Conservation (phyloP, 1,139 yeast species). For the Martiniozyma asiatica region DNA sequence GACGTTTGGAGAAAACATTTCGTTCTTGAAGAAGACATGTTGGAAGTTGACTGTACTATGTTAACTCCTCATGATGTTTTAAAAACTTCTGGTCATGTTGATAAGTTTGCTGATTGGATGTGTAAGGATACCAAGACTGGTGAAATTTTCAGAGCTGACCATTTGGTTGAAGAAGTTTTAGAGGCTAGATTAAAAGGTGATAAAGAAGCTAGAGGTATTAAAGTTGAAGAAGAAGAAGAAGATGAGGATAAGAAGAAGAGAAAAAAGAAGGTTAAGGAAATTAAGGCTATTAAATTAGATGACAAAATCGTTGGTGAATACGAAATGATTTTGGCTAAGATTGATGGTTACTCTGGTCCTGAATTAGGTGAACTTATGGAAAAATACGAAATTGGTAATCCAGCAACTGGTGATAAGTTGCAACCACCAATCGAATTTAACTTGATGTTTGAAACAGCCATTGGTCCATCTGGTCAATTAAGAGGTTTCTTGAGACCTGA, state of each 20-base stretch:
- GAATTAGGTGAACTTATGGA: slow-evolving; percentile 80
- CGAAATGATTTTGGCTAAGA: slow-evolving; percentile 78
- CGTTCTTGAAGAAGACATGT: slow-evolving; percentile 94
- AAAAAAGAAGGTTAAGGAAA: slow-evolving; percentile 95
- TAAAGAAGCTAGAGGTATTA: slow-evolving; percentile 83
- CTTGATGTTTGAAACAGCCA: slow-evolving; percentile 97
- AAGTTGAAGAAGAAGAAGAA: slow-evolving; percentile 48
- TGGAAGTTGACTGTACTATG: slow-evolving; percentile 97
- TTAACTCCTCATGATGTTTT: slow-evolving; percentile 94
- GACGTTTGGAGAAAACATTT: slow-evolving; percentile 98
- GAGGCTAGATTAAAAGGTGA: slow-evolving; percentile 95
- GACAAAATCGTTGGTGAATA: slow-evolving; percentile 71
- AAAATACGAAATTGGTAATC: slow-evolving; percentile 77
- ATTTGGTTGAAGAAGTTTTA: slow-evolving; percentile 91
- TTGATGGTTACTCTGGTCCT: slow-evolving; percentile 90
- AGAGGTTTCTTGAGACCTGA: slow-evolving; percentile 97
- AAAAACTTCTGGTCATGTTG: slow-evolving; percentile 98
- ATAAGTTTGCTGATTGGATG: slow-evolving; percentile 99
- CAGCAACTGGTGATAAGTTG: slow-evolving; percentile 74
- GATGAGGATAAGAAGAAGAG: slow-evolving; percentile 46
- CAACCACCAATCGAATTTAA: slow-evolving; percentile 93
- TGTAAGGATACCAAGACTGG: slow-evolving; percentile 92
- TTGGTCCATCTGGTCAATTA: slow-evolving; percentile 95
- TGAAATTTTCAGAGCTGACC: slow-evolving; percentile 98
- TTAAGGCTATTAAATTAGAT: slow-evolving; percentile 76